Conservation (phyloP, 148 eudicot species). For the Rhododendron williamsianum region DNA sequence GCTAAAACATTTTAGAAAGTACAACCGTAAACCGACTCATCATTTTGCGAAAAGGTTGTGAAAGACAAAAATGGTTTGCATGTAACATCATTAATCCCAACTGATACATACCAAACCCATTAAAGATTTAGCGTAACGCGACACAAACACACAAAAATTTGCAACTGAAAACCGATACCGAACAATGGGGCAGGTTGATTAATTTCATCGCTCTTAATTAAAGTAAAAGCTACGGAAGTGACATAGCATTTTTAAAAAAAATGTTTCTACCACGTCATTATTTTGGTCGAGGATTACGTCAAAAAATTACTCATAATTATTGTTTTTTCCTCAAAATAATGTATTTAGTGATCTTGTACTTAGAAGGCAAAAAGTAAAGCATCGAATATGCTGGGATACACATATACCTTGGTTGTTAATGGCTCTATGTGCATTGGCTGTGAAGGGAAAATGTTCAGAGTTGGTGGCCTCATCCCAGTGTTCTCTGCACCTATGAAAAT, state of each 20-base stretch:
- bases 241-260: background rate
- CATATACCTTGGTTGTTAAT: conserved; percentile 50
- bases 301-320: background rate
- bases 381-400: conserved; percentile 2
- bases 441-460: conserved; percentile 93
- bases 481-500: conserved; percentile 36
- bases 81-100: background rate
- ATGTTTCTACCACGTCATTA: background rate
- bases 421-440: conserved; percentile 95
- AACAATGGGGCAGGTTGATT: no score
- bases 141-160: background rate
- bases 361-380: background rate
- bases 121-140: background rate
- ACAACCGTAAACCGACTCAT: background rate
- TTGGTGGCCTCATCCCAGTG: conserved; percentile 80
- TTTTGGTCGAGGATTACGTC: background rate
- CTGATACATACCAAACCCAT: background rate
- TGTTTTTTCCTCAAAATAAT: background rate
- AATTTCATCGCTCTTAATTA: background rate
- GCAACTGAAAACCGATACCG: background rate
- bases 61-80: background rate
- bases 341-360: background rate
- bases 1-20: background rate
- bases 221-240: background rate
- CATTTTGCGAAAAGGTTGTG: background rate